Percentiles rank a stretch among this genome's conserved stretches.
Conservation (phyloP, 495 filamentous ascomycete genomes). For the Margaritispora aquatica region DNA sequence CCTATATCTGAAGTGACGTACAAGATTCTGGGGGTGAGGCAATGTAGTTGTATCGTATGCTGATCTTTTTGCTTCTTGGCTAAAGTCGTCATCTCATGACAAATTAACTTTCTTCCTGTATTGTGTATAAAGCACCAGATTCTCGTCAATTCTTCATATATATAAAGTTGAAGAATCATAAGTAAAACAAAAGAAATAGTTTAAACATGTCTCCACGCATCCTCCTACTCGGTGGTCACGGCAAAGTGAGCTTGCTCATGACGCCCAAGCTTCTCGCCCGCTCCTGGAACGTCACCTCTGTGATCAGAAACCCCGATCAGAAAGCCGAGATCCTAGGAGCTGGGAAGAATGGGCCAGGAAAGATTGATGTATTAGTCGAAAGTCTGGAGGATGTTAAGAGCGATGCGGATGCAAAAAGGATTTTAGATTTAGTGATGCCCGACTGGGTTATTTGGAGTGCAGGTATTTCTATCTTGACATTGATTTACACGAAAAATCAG, state of each 20-base stretch:
- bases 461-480: conserved; percentile 35
- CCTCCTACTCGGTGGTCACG: conserved; percentile 68
- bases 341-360: conserved; percentile 45
- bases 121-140: too few species aligned
- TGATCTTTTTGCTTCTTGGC: too few species aligned
- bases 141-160: too few species aligned
- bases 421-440: conserved; percentile 53
- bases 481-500: neutral
- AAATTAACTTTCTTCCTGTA: too few species aligned
- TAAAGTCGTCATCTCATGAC: too few species aligned
- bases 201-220: conserved; percentile 7
- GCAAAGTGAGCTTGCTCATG: conserved; percentile 69
- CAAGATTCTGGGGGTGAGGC: too few species aligned
- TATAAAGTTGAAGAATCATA: too few species aligned
- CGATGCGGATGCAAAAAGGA: conserved; percentile 50
- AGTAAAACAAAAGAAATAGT: neutral
- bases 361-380: conserved; percentile 49
- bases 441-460: conserved; percentile 79
- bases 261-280: conserved; percentile 69
- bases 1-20: too few species aligned
- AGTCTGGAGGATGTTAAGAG: conserved; percentile 66
- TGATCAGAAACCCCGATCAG: conserved; percentile 68
- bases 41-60: too few species aligned
- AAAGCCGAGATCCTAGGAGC: conserved; percentile 54
- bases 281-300: conserved; percentile 68